Evolutionary conservation across 225 moss, liverwort and hornwort genomes (phyloP), one percentile per base, ranked within the genome.

Genomic region (Polytrichum formosum): DNA sequence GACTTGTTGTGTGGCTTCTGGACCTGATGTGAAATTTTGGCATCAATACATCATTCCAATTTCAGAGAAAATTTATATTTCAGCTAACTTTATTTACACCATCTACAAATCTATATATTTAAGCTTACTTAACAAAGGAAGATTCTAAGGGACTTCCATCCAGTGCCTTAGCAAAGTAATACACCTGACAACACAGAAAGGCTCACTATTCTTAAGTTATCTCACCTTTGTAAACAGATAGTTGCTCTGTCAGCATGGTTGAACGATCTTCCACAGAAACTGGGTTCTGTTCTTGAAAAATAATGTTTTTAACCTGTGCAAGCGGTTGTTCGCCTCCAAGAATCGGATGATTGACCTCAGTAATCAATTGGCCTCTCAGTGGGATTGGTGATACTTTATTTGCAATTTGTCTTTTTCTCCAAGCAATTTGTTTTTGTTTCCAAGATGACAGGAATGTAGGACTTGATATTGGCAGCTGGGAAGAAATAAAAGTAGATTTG

Each of bases 1-100:
- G 69, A 65, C 78, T 78, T 78, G 60, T 58, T 69, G 21, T 26
- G 69, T 61, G 60, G 69, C 73, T 30, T 22, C 27, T 60, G 59
- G 56, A 26, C 69, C 78, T 78, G 78, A 53, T 65, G 69, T 59
- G 25, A 54, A 19, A 56, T 5, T 3, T n/a, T 53, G 46, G 13
- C 16, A 46, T 13, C 46, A 46, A 46, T 46, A 46, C 13, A 13
- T 3, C 10, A 46, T 46, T 46, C 46, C 53, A 73, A 59, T 55
- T 56, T 37, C 27, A 69, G 65, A 65, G 55, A 78, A 46, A 65
- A 58, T 20, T 21, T 20, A 58, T 58, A 58, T 58, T 13, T 16
- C 46, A 46, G 13, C 46, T 46, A 4, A 46, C 13, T 0, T 13
- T 16, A 16, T 46, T 10, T 13, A 46, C 9, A 35, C 35, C 2